phyloP scores from a whole-genome alignment of 495 filamentous ascomycete species.

The Venustampulla echinocandica region DNA sequence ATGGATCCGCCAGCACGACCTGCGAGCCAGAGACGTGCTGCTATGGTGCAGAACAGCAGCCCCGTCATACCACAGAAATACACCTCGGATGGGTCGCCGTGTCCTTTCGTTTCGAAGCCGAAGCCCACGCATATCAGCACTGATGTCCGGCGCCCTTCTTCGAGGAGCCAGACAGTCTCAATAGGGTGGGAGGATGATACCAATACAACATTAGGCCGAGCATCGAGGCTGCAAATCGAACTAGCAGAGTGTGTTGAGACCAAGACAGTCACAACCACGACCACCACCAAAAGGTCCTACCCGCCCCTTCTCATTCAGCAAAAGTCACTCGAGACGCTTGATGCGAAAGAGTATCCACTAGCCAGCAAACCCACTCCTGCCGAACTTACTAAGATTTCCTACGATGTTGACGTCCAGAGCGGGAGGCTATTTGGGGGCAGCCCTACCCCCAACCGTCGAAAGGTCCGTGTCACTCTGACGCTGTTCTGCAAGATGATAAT shows the following conservation, averaged over 20 bases:
- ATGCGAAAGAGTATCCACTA: constrained; percentile 83
- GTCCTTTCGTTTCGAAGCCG: constrained; percentile 18
- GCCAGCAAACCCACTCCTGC: constrained; percentile 72
- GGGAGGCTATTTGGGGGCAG: background rate
- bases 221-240: constrained; percentile 35
- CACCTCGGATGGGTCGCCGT: constrained; percentile 16
- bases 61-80: constrained; percentile 3
- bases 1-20: constrained; percentile 20
- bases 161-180: constrained; percentile 15
- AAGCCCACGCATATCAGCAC: constrained; percentile 6
- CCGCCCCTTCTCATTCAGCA: constrained; percentile 77
- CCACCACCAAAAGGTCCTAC: constrained; percentile 82
- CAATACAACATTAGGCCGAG: constrained; percentile 9
- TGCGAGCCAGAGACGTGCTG: constrained; percentile 7
- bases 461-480: constrained; percentile 4
- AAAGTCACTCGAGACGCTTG: constrained; percentile 61
- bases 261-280: constrained; percentile 83
- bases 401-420: constrained; percentile 57
- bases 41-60: constrained; percentile 1
- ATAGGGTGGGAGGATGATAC: constrained; percentile 20
- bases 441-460: background rate
- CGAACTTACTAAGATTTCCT: constrained; percentile 61
- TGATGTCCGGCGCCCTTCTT: constrained; percentile 9
- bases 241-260: constrained; percentile 50
- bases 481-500: background rate